Evolutionary conservation across 331 rosid species (phyloP).

Genomic region (Pyracantha coccinea): DNA sequence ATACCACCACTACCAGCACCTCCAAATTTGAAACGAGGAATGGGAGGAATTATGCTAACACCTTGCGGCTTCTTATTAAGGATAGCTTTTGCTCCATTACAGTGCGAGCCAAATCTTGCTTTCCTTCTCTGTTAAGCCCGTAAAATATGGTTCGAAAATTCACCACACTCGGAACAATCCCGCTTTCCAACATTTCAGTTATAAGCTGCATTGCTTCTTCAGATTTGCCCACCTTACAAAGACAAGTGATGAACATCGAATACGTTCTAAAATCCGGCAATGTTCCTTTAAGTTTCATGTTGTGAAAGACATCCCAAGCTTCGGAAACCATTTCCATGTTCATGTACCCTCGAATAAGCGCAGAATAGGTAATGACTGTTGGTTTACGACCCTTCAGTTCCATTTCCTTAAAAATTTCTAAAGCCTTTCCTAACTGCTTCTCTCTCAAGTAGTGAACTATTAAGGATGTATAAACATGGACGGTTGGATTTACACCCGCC

Average conservation of each 20-base stretch:
- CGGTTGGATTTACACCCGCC: slow-evolving; percentile 44
- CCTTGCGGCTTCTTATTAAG: slow-evolving; percentile 55
- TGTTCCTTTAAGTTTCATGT: slow-evolving; percentile 66
- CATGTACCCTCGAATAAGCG: slow-evolving; percentile 72
- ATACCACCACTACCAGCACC: not conserved
- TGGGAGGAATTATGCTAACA: slow-evolving; percentile 17
- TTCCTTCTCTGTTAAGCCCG: slow-evolving; percentile 81
- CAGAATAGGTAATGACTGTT: slow-evolving; percentile 56
- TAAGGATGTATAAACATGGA: slow-evolving; percentile 77
- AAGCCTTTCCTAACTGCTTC: slow-evolving; percentile 51
- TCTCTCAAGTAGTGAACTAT: slow-evolving; percentile 58
- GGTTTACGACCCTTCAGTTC: slow-evolving; percentile 58
- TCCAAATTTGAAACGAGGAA: not conserved
- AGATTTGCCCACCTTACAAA: slow-evolving; percentile 59
- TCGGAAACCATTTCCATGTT: slow-evolving; percentile 46
- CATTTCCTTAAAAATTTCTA: slow-evolving; percentile 51
- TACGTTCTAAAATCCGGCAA: slow-evolving; percentile 74
- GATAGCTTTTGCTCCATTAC: slow-evolving; percentile 54
- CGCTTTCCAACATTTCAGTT: slow-evolving; percentile 53
- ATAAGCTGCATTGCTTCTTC: slow-evolving; percentile 68
- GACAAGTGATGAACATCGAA: slow-evolving; percentile 63
- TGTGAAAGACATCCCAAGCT: slow-evolving; percentile 64
- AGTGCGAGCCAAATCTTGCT: slow-evolving; percentile 46
- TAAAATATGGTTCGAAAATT: slow-evolving; percentile 62
- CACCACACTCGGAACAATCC: slow-evolving; percentile 72